Conservation (phyloP, 2,329 filamentous ascomycete genomes). For the Fusarium albidum region DNA sequence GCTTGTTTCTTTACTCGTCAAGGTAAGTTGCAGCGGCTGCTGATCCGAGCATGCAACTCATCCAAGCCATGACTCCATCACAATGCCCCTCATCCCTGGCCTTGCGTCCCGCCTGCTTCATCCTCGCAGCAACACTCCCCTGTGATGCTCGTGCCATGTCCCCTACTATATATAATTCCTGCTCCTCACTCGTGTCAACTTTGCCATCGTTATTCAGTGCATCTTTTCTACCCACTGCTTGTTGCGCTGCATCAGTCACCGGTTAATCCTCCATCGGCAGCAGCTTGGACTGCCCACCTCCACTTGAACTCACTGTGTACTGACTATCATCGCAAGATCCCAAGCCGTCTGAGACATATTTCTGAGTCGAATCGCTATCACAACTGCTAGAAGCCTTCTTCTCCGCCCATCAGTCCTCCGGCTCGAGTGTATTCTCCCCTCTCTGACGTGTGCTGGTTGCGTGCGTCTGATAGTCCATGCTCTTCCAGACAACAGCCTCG, state of each 20-base stretch:
- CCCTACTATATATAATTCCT: not conserved
- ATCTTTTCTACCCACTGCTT: not conserved
- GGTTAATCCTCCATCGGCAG: not conserved
- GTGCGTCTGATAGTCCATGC: conserved; percentile 36
- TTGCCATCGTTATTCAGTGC: not conserved
- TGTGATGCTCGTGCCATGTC: conserved; percentile 6
- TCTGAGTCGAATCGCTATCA: not conserved
- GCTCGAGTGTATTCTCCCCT: conserved; percentile 17
- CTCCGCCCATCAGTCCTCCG: not conserved
- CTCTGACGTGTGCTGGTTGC: conserved; percentile 20
- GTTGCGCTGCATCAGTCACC: not conserved
- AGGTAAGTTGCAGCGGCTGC: conserved; percentile 22
- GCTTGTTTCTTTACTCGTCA: conserved; percentile 7
- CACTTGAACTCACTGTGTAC: not conserved
- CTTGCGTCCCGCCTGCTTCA: conserved; percentile 3
- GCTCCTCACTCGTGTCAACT: not conserved
- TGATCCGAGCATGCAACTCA: conserved; percentile 18
- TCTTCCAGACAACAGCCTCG: conserved; percentile 34
- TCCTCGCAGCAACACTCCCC: not conserved
- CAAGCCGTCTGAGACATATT: not conserved
- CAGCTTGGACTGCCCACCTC: not conserved
- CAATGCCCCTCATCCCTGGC: conserved; percentile 27
- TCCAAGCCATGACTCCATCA: conserved; percentile 25
- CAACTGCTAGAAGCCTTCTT: not conserved
- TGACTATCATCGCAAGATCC: not conserved